A percentile compares a stretch with the other conserved stretches of the same genome.
Evolutionary conservation across 148 eudicot species (phyloP).

Genomic region (Euryodendron excelsum): DNA sequence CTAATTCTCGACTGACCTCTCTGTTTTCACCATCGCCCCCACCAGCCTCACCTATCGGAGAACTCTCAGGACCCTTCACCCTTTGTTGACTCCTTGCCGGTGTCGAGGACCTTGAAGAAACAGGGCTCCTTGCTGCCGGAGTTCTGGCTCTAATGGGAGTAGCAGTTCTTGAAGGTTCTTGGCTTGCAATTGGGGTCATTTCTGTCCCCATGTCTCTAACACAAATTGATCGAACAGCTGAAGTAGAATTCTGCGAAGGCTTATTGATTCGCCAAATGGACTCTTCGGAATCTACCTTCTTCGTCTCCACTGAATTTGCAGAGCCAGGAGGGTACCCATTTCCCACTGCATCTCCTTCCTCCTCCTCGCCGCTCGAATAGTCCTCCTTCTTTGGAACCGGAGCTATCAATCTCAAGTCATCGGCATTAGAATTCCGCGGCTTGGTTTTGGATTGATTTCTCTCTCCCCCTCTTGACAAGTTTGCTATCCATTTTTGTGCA

Average conservation of each 20-base stretch:
- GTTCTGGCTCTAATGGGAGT: slow-evolving; percentile 79
- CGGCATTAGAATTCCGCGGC: slow-evolving; percentile 92
- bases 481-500: slow-evolving; percentile 98
- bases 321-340: neutral
- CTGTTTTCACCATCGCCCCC: too few species aligned
- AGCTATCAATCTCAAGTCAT: slow-evolving; percentile 75
- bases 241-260: slow-evolving; percentile 29
- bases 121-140: slow-evolving; percentile 71
- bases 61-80: slow-evolving; percentile 35
- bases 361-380: slow-evolving; percentile 47
- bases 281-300: slow-evolving; percentile 77
- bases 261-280: slow-evolving; percentile 62
- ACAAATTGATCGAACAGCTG: slow-evolving; percentile 62
- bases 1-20: slow-evolving; percentile 27
- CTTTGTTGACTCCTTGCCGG: too few species aligned
- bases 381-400: slow-evolving; percentile 67
- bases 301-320: slow-evolving; percentile 46
- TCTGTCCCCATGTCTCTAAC: slow-evolving; percentile 99
- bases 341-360: slow-evolving; percentile 31
- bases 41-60: too few species aligned
- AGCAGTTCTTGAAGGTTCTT: slow-evolving; percentile 85
- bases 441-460: slow-evolving; percentile 47
- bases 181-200: slow-evolving; percentile 91
- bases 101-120: slow-evolving; percentile 64
- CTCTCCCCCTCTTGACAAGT: slow-evolving; percentile 77